Evolutionary conservation across 768 basidiomycete species (phyloP).

Genomic region (Tulasnella sp.): DNA sequence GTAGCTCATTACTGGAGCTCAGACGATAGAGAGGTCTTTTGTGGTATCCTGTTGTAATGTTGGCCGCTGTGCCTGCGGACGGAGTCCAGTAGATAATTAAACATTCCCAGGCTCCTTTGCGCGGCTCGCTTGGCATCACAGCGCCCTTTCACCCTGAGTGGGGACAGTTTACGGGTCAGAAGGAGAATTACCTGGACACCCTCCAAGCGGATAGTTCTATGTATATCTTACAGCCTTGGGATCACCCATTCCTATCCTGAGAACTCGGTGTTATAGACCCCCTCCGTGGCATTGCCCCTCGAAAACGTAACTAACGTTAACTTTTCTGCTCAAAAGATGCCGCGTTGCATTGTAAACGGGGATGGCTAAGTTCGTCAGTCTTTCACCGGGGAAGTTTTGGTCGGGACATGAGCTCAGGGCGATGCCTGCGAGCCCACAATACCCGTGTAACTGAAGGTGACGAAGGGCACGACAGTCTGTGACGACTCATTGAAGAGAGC

Average conservation of each 20-base stretch:
- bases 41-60: constrained; percentile 2
- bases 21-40: neutral
- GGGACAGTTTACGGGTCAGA: neutral
- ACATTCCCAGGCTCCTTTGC: neutral
- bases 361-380: too few relatives aligned
- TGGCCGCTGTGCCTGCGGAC: constrained; percentile 8
- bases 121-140: neutral
- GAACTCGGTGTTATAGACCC: neutral
- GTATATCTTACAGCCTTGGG: neutral
- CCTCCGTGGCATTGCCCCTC: too few relatives aligned
- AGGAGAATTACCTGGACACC: neutral
- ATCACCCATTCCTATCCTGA: neutral
- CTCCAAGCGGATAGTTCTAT: neutral
- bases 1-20: constrained; percentile 24
- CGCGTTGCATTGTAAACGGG: too few relatives aligned
- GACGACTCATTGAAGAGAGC: neutral
- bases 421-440: neutral
- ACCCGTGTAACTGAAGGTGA: neutral
- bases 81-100: neutral
- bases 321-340: too few relatives aligned
- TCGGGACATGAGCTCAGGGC: too few relatives aligned
- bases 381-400: too few relatives aligned
- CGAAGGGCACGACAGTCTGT: neutral
- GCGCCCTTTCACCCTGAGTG: neutral
- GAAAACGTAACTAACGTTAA: too few relatives aligned